Base-by-base conservation (phyloP, 352 stramenopile genomes). In the Pilasporangium apinafurcum region DNA sequence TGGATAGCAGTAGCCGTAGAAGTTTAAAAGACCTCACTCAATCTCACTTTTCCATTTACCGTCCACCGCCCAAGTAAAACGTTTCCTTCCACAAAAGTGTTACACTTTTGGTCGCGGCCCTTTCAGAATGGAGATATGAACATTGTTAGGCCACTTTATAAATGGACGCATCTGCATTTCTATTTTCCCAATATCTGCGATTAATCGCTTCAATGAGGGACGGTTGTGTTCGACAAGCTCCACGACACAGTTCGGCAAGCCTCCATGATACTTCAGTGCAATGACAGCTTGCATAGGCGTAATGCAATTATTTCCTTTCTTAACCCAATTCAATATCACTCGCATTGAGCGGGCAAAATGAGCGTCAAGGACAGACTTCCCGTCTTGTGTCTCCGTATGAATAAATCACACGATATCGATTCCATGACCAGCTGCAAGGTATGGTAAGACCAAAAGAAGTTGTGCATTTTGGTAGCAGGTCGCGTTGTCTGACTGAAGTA, bases 371-470 rank as follows among this genome's bases (percentile, higher is more conserved):
- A 47, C 13, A 10, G 30, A 32, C 21, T 65, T 65, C 3, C 53
- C 53, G 37, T 68, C 62, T 24, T 62, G 50, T 2, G 46, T 63
- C 24, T 72, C 62, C 0, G 57, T 62, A n/a, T 65, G 59, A 12
- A 75, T 35, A 21, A 65, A 53, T 10, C 52, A 34, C 1, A 24
- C 24, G n/a, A n/a, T n/a, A n/a, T n/a, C n/a, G n/a, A n/a, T n/a
- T n/a, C n/a, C 38, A 37, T 62, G 43, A 2, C 21, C 22, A n/a
- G 12, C n/a, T 2, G 34, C 27, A 5, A 75, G 13, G 22, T 53
- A 52, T 2, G 56, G 52, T 3, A 68, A 6, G 3, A 59, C 13
- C 2, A 67, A 2, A 17, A 43, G 17, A 0, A 66, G 4, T 10
- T 54, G 29, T 33, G 28, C 22, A 20, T 61, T 67, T 34, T 61